Conservation (phyloP, 345 rosid species). For the Salix viminalis region DNA sequence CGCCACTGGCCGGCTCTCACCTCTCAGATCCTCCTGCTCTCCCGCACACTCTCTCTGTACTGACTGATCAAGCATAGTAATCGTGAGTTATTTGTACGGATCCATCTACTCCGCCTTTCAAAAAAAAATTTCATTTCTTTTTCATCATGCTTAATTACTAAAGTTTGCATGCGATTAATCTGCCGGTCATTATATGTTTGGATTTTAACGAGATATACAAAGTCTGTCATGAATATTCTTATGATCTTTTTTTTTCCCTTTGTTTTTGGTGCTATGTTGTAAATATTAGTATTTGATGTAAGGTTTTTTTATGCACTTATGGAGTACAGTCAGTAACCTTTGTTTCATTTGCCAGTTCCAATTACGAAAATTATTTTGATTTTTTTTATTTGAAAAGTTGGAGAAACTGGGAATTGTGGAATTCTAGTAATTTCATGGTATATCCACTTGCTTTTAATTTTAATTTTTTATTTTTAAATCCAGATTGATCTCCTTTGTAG, state of each 20-base stretch:
- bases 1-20: slow-evolving; percentile 15
- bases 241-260: neutral
- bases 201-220: no score
- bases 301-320: neutral
- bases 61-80: neutral
- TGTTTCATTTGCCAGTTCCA: neutral
- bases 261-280: neutral
- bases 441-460: neutral
- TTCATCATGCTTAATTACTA: neutral
- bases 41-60: neutral
- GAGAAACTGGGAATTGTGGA: neutral
- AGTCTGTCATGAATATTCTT: neutral
- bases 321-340: neutral
- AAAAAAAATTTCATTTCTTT: neutral
- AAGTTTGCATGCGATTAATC: slow-evolving; percentile 1
- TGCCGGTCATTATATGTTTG: neutral
- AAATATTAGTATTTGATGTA: neutral
- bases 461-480: neutral
- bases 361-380: neutral
- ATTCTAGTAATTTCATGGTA: neutral
- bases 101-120: neutral
- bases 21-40: slow-evolving; percentile 11
- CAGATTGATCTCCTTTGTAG: neutral
- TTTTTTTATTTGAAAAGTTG: neutral
- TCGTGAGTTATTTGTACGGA: slow-evolving; percentile 3